These are phyloP conservation scores for Yarrowia sp. DNA, from an alignment of 805 yeast genomes.

Conservation along the genomic window DNA sequence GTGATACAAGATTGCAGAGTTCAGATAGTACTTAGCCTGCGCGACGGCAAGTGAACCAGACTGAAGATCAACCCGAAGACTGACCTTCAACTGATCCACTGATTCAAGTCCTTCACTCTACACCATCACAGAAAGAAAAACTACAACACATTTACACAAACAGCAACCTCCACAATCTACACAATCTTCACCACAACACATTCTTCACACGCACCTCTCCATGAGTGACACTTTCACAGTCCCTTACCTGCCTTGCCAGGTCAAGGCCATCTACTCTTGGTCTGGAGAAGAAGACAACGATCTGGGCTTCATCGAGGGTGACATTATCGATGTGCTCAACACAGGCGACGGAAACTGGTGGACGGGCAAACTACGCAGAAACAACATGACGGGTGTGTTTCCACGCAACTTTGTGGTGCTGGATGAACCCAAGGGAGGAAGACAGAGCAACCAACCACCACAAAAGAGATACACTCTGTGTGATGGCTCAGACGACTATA, in stretches of 20 bases:
- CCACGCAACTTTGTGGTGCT: slow-evolving; percentile 79
- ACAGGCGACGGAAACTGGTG: slow-evolving; percentile 91
- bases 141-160: too few relatives aligned
- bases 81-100: too few relatives aligned
- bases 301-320: slow-evolving; percentile 93
- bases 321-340: slow-evolving; percentile 80
- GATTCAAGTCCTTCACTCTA: too few relatives aligned
- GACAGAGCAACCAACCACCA: slow-evolving; percentile 1
- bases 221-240: slow-evolving; percentile 37
- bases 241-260: slow-evolving; percentile 65
- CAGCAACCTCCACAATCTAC: too few relatives aligned
- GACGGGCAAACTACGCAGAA: slow-evolving; percentile 81
- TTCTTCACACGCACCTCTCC: background rate
- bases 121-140: too few relatives aligned
- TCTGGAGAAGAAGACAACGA: slow-evolving; percentile 88
- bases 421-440: slow-evolving; percentile 43
- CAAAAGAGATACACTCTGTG: slow-evolving; percentile 30
- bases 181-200: too few relatives aligned
- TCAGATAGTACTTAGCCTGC: too few relatives aligned
- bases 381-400: slow-evolving; percentile 82
- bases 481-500: slow-evolving; percentile 14
- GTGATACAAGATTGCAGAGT: slow-evolving; percentile 9
- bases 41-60: too few relatives aligned
- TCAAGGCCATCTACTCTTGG: slow-evolving; percentile 88
- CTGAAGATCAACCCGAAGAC: too few relatives aligned